A percentile compares a stretch with the other conserved stretches of the same genome.
Conservation (phyloP, 768 basidiomycete species). For the Tylopilus vinaceipallidus region DNA sequence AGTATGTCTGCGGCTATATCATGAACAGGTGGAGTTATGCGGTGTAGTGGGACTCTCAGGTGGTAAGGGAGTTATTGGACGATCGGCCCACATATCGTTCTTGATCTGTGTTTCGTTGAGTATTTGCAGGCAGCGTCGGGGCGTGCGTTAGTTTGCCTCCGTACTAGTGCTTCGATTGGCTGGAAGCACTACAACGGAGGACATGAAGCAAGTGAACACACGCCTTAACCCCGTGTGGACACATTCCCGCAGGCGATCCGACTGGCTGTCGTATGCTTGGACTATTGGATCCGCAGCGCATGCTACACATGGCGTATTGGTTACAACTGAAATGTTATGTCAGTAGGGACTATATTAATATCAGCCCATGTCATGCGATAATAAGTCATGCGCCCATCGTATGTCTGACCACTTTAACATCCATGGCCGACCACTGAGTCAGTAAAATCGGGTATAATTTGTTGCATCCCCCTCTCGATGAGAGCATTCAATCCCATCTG, state of each 20-base stretch:
- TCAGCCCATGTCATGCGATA: constrained; percentile 11
- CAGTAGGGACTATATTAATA: constrained; percentile 31
- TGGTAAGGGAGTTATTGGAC: constrained; percentile 5
- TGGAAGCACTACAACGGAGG: not conserved
- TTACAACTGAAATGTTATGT: constrained; percentile 29
- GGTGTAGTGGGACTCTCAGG: not conserved
- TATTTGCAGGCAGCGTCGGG: constrained; percentile 24
- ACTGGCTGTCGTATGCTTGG: constrained; percentile 20
- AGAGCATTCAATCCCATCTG: constrained; percentile 37
- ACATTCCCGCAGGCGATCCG: constrained; percentile 1
- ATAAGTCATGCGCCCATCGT: constrained; percentile 3
- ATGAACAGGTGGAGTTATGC: constrained; percentile 1
- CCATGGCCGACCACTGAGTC: constrained; percentile 14
- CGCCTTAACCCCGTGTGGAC: constrained; percentile 9
- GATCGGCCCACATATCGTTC: constrained; percentile 10
- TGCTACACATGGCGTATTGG: constrained; percentile 13
- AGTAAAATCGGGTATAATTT: constrained; percentile 19
- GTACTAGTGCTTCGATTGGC: constrained; percentile 8
- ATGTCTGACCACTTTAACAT: constrained; percentile 10
- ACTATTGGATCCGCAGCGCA: constrained; percentile 20
- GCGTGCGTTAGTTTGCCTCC: constrained; percentile 6
- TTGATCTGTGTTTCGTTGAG: constrained; percentile 16
- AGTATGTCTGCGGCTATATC: constrained; percentile 4
- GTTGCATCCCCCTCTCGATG: constrained; percentile 35
- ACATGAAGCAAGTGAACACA: constrained; percentile 7